These are phyloP conservation scores for Pestalotiopsis sp. DNA, from an alignment of 2,329 filamentous ascomycete species.

Conservation along the genomic window DNA sequence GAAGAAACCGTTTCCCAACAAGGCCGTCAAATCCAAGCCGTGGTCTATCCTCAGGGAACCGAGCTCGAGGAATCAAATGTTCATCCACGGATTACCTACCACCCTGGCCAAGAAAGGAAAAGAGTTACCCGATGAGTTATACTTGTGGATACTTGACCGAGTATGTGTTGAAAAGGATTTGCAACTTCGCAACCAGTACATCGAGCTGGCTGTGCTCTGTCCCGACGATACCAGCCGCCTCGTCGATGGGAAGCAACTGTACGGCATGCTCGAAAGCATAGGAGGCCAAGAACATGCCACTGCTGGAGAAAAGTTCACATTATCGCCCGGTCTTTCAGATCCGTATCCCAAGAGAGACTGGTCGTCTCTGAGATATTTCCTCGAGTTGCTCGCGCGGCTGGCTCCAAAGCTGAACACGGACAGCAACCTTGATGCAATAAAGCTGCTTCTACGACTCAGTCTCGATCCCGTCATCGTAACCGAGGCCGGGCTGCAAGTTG, in stretches of 20 bases:
- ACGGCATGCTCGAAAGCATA: constrained; percentile 59
- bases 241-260: constrained; percentile 47
- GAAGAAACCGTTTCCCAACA: constrained; percentile 39
- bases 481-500: constrained; percentile 23
- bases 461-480: constrained; percentile 51
- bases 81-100: constrained; percentile 65
- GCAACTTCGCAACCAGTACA: constrained; percentile 63
- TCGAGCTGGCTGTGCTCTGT: constrained; percentile 53
- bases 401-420: constrained; percentile 37
- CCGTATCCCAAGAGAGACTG: constrained; percentile 46
- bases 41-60: constrained; percentile 55
- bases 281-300: constrained; percentile 56
- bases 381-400: constrained; percentile 44
- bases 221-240: constrained; percentile 46
- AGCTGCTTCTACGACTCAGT: constrained; percentile 56
- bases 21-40: constrained; percentile 35
- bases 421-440: constrained; percentile 42
- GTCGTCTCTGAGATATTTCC: constrained; percentile 45
- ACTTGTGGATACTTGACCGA: constrained; percentile 68
- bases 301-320: constrained; percentile 26
- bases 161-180: constrained; percentile 58
- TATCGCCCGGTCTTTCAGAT: constrained; percentile 28
- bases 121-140: constrained; percentile 63
- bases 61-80: constrained; percentile 56
- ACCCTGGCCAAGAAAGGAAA: constrained; percentile 49